Evolutionary conservation across 169 alveolate genomes (phyloP).

Genomic region (Plasmodium fragile): DNA sequence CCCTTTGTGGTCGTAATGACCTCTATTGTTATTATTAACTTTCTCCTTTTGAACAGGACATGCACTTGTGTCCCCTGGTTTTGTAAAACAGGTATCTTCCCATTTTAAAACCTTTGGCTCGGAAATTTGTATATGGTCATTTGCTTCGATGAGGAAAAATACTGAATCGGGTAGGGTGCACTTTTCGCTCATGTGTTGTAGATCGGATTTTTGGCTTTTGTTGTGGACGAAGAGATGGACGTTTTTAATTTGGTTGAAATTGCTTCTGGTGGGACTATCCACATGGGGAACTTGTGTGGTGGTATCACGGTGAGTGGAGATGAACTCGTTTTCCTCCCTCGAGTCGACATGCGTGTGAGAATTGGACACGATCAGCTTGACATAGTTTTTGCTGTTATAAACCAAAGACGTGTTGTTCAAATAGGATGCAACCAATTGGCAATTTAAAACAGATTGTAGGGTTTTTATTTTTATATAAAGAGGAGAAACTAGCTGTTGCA

Average conservation of each 20-base stretch:
- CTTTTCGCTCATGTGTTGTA: background rate
- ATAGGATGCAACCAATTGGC: conserved; percentile 26
- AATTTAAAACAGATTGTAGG: conserved; percentile 25
- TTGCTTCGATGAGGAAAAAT: conserved; percentile 21
- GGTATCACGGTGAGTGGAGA: background rate
- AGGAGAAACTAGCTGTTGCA: conserved; percentile 49
- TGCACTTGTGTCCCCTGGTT: background rate
- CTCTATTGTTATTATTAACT: background rate
- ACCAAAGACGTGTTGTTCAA: conserved; percentile 47
- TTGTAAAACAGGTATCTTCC: background rate
- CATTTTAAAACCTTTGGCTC: conserved; percentile 1
- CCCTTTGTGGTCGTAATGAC: background rate
- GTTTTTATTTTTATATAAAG: conserved; percentile 64
- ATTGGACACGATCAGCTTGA: conserved; percentile 28
- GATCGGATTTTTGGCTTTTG: background rate
- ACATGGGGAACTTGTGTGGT: background rate
- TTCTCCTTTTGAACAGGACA: background rate
- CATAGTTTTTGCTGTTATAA: conserved; percentile 31
- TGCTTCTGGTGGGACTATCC: background rate
- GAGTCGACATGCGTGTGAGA: background rate
- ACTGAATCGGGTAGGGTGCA: conserved; percentile 11
- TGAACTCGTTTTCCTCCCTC: background rate
- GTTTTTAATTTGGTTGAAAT: background rate
- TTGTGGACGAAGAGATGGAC: background rate
- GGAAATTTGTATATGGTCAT: conserved; percentile 4